These are phyloP conservation scores for Coemansia guatemalensis DNA, from an alignment of 192 early-diverging fungal species.

Conservation along the genomic window DNA sequence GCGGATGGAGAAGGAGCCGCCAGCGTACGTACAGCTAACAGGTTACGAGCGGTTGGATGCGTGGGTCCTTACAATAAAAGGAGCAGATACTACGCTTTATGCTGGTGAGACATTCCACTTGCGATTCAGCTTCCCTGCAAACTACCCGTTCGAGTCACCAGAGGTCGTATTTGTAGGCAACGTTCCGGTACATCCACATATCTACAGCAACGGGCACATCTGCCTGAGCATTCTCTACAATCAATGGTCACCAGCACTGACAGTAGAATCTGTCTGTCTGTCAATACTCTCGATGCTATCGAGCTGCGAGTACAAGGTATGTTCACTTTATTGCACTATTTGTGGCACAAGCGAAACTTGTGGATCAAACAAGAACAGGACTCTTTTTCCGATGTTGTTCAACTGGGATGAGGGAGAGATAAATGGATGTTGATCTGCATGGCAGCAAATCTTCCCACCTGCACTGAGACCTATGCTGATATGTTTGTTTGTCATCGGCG, in stretches of 20 bases:
- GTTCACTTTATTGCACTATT: conserved; percentile 37
- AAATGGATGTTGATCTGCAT: not conserved
- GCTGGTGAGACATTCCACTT: conserved; percentile 54
- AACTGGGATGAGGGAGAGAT: conserved; percentile 21
- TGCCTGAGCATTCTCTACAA: conserved; percentile 94
- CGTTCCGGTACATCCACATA: conserved; percentile 73
- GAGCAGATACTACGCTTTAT: conserved; percentile 71
- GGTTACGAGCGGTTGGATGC: conserved; percentile 26
- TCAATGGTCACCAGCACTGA: conserved; percentile 92
- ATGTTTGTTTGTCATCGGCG: conserved; percentile 6
- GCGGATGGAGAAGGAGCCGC: conserved; percentile 21
- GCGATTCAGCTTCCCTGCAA: conserved; percentile 68
- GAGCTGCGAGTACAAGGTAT: conserved; percentile 74
- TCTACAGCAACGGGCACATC: conserved; percentile 93
- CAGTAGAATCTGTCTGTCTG: conserved; percentile 82
- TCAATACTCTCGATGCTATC: conserved; percentile 93
- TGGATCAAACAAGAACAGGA: not conserved
- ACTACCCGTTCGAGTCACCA: conserved; percentile 75
- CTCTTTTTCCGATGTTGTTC: not conserved
- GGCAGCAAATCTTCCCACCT: not conserved
- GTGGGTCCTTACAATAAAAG: conserved; percentile 64
- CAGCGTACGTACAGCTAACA: conserved; percentile 12
- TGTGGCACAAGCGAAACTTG: no score
- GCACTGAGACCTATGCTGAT: not conserved
- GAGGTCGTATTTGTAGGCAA: conserved; percentile 67